phyloP scores from a whole-genome alignment of 2,329 filamentous ascomycete genomes.

The Pyrenophora tritici-repentis region DNA sequence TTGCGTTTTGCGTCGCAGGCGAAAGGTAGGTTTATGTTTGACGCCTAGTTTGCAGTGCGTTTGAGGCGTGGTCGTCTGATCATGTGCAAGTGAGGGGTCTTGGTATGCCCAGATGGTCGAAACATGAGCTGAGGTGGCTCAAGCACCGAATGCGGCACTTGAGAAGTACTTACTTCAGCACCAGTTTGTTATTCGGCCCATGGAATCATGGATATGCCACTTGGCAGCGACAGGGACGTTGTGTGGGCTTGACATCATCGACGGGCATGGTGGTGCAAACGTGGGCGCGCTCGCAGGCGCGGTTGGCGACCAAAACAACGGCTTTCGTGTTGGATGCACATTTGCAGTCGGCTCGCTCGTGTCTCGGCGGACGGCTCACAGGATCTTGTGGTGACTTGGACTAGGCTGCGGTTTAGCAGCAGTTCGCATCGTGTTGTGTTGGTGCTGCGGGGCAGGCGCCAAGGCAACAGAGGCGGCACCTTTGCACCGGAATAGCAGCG shows the following conservation, averaged over 20 bases:
- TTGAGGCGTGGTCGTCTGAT: constrained; percentile 18
- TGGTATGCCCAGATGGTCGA: neutral
- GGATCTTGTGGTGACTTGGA: neutral
- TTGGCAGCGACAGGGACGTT: constrained; percentile 8
- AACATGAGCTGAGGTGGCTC: constrained; percentile 4
- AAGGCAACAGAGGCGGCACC: constrained; percentile 19
- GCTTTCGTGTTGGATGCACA: neutral
- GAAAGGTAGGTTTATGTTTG: neutral
- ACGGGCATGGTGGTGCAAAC: constrained; percentile 7
- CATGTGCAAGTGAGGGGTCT: neutral
- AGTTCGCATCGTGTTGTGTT: constrained; percentile 14
- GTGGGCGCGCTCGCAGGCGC: constrained; percentile 18
- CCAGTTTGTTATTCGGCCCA: constrained; percentile 2
- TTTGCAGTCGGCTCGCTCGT: neutral
- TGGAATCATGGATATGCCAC: constrained; percentile 9
- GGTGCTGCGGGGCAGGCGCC: constrained; percentile 26
- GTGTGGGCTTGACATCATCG: constrained; percentile 29
- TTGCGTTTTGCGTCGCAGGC: constrained; percentile 1
- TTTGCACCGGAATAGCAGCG: constrained; percentile 11
- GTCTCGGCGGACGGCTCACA: neutral
- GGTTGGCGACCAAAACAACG: constrained; percentile 1
- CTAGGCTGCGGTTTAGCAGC: constrained; percentile 1
- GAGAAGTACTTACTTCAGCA: constrained; percentile 1
- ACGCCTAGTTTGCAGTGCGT: constrained; percentile 26
- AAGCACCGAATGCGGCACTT: constrained; percentile 1